Percentiles rank a stretch among this genome's conserved stretches.
These are phyloP conservation scores for Argentina anserina DNA, from an alignment of 306 rosid species.

Conservation along the genomic window DNA sequence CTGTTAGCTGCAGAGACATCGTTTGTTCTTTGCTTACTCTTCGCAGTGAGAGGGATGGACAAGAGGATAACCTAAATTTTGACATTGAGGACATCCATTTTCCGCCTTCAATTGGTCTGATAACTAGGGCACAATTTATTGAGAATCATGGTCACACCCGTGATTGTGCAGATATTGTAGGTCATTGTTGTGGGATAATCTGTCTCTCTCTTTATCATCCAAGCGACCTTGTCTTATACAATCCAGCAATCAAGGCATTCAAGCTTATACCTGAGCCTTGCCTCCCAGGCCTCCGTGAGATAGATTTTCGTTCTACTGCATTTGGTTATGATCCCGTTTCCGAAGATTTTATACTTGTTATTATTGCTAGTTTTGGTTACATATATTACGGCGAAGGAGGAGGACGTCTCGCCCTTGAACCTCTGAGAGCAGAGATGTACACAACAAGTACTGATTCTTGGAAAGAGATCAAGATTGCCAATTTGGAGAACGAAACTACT, in stretches of 20 bases:
- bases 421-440: slow-evolving; percentile 6
- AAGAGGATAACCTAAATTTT: background rate
- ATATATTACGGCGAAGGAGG: background rate
- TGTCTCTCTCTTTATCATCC: background rate
- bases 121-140: background rate
- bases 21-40: background rate
- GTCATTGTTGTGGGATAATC: slow-evolving; percentile 21
- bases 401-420: background rate
- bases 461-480: slow-evolving; percentile 4
- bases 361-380: background rate
- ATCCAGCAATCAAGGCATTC: background rate
- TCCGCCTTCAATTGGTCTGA: background rate
- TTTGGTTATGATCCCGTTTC: slow-evolving; percentile 9
- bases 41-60: background rate
- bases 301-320: background rate
- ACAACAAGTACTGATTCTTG: slow-evolving; percentile 6
- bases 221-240: background rate
- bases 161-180: background rate
- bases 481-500: background rate
- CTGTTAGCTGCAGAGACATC: background rate
- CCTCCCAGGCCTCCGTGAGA: background rate
- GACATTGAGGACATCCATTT: background rate
- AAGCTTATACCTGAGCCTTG: background rate
- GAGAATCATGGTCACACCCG: background rate
- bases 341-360: background rate